Evolutionary conservation across 2,329 filamentous ascomycete species (phyloP).

Genomic region (Pseudogymnoascus sp.): DNA sequence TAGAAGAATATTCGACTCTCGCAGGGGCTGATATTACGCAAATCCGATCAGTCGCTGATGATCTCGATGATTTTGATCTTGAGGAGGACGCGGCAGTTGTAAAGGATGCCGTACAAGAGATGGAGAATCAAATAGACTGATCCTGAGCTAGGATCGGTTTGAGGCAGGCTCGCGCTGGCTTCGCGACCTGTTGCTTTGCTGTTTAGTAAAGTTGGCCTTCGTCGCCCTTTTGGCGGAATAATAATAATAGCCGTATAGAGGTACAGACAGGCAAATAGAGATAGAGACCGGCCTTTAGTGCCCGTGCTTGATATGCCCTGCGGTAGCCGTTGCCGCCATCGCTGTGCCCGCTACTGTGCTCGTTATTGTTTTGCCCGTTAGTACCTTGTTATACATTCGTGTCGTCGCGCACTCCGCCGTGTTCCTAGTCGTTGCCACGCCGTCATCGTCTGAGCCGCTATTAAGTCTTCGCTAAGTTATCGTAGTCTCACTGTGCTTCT

Average conservation of each 20-base stretch:
- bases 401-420: conserved; percentile 17
- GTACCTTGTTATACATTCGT: conserved; percentile 20
- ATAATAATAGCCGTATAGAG: background rate
- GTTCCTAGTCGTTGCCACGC: background rate
- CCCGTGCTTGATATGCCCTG: conserved; percentile 16
- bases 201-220: conserved; percentile 18
- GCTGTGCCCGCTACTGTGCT: conserved; percentile 16
- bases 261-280: conserved; percentile 19
- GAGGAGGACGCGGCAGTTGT: too few relatives aligned
- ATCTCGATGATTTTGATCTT: too few relatives aligned
- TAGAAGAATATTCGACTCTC: too few relatives aligned
- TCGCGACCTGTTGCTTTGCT: conserved; percentile 16
- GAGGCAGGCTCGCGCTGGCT: conserved; percentile 12
- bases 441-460: background rate
- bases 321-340: conserved; percentile 10
- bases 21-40: too few relatives aligned
- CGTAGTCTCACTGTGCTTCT: background rate
- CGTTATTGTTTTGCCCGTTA: conserved; percentile 17
- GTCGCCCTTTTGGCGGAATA: conserved; percentile 15
- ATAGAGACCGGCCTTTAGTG: conserved; percentile 12
- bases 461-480: background rate
- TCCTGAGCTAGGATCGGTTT: background rate
- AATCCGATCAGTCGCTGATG: too few relatives aligned
- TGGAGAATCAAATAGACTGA: background rate
- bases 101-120: too few relatives aligned